Evolutionary conservation across 768 basidiomycete genomes (phyloP).

Genomic region (Tylopilus vinaceipallidus): DNA sequence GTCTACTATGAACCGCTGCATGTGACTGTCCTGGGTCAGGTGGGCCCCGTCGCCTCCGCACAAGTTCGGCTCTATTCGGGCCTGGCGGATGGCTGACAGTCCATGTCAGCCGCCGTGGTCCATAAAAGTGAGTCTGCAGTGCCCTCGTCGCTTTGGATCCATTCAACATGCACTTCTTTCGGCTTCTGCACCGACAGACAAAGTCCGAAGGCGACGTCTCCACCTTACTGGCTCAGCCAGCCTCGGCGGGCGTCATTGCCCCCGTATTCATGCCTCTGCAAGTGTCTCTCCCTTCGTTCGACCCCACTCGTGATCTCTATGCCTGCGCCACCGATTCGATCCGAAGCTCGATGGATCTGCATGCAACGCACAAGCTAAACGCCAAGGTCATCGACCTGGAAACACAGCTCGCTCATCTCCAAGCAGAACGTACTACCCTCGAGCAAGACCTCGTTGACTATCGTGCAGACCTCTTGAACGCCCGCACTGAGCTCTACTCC

Average conservation of each 20-base stretch:
- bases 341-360: not conserved
- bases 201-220: constrained; percentile 44
- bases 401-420: constrained; percentile 10
- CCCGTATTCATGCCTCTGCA: constrained; percentile 27
- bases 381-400: constrained; percentile 13
- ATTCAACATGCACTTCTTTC: constrained; percentile 44
- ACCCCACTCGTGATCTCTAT: constrained; percentile 25
- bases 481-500: constrained; percentile 28
- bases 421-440: constrained; percentile 16
- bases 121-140: constrained; percentile 16
- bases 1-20: no score
- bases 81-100: constrained; percentile 12
- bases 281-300: constrained; percentile 23
- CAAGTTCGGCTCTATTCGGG: not conserved
- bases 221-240: constrained; percentile 11
- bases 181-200: constrained; percentile 45
- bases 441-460: constrained; percentile 30
- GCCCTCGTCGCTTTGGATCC: not conserved
- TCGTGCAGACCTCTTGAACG: constrained; percentile 27
- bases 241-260: not conserved
- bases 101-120: constrained; percentile 17
- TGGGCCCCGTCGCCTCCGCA: no score
- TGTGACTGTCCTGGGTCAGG: no score
- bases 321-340: not conserved
- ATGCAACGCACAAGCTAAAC: not conserved